phyloP scores from a whole-genome alignment of 140 eudicot species.

The Bidens hawaiensis region DNA sequence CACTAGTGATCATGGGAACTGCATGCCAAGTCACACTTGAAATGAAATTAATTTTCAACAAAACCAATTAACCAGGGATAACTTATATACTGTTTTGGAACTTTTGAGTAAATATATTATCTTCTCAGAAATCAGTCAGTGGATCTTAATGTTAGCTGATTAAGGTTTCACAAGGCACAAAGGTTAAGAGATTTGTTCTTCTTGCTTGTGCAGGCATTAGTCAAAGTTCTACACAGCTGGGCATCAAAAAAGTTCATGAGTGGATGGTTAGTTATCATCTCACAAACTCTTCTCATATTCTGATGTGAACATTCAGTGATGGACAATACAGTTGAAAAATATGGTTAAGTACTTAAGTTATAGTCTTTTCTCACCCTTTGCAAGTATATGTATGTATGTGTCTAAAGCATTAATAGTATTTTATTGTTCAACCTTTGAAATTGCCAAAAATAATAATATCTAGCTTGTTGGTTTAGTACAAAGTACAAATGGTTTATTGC shows the following conservation, averaged over 20 bases:
- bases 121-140: neutral
- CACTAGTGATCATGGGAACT: neutral
- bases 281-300: neutral
- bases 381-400: neutral
- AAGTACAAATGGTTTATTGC: neutral
- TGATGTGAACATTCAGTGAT: neutral
- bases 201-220: slow-evolving; percentile 39
- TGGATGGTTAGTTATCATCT: slow-evolving; percentile 45
- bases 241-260: slow-evolving; percentile 61
- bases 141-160: neutral
- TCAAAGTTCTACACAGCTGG: slow-evolving; percentile 58
- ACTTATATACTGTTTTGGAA: neutral
- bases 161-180: slow-evolving; percentile 6
- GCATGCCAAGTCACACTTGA: neutral
- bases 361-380: no score
- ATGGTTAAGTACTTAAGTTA: neutral
- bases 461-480: neutral
- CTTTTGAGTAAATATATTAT: neutral
- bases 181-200: neutral
- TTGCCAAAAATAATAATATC: neutral
- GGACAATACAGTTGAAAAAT: neutral
- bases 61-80: neutral
- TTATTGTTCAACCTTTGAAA: neutral
- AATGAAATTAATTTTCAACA: slow-evolving; percentile 5
- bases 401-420: neutral